Evolutionary conservation across 1,284 basidiomycete species (phyloP).

Genomic region (Cutaneotrichosporon dermatis): DNA sequence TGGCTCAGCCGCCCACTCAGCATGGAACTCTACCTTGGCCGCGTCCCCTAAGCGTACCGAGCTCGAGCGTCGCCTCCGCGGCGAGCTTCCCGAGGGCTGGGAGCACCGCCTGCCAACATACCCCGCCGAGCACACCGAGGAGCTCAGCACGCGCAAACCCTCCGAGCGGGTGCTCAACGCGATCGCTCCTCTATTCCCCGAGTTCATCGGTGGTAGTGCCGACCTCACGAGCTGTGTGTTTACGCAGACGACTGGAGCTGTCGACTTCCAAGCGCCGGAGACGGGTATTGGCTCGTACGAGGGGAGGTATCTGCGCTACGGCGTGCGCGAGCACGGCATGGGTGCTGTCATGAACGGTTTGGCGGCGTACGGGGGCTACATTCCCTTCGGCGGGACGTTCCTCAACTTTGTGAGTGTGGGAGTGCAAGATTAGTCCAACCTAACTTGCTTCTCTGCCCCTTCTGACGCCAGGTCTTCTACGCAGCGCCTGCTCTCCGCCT

Average conservation of each 20-base stretch:
- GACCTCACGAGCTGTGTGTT: slow-evolving; percentile 90
- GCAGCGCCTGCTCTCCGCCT: slow-evolving; percentile 85
- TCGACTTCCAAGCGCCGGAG: slow-evolving; percentile 86
- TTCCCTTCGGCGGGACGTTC: slow-evolving; percentile 85
- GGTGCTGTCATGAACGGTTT: slow-evolving; percentile 90
- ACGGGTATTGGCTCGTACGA: slow-evolving; percentile 77
- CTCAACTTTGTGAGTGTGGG: slow-evolving; percentile 63
- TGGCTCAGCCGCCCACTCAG: slow-evolving; percentile 67
- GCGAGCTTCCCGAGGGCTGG: slow-evolving; percentile 80
- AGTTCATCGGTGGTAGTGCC: slow-evolving; percentile 83
- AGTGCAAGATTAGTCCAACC: too few relatives aligned
- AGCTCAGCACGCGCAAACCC: slow-evolving; percentile 78
- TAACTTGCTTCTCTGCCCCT: too few relatives aligned
- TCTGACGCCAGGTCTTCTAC: slow-evolving; percentile 61
- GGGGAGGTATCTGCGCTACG: slow-evolving; percentile 89
- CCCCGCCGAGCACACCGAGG: slow-evolving; percentile 71
- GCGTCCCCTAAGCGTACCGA: slow-evolving; percentile 80
- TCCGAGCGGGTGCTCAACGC: slow-evolving; percentile 84
- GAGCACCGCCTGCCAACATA: slow-evolving; percentile 74
- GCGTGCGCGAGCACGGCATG: slow-evolving; percentile 97
- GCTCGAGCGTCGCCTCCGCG: slow-evolving; percentile 75
- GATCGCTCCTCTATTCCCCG: slow-evolving; percentile 70
- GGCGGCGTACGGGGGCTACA: slow-evolving; percentile 71
- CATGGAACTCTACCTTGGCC: slow-evolving; percentile 71
- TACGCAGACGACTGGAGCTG: slow-evolving; percentile 70